phyloP scores from a whole-genome alignment of 2,329 filamentous ascomycete genomes.

The Pyrenophora seminiperda region DNA sequence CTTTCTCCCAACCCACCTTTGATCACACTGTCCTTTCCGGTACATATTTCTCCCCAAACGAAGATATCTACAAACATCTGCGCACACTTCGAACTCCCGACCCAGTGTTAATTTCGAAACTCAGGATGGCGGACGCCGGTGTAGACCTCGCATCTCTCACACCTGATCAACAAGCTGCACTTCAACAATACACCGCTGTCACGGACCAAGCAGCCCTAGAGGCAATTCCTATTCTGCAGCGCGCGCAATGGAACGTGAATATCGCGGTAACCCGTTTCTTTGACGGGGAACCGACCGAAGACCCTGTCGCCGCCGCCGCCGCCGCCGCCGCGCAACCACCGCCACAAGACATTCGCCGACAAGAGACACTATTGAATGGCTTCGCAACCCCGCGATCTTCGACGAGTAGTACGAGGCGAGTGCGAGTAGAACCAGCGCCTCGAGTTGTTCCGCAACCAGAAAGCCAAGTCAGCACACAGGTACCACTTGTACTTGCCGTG shows the following conservation, averaged over 20 bases:
- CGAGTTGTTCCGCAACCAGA: conserved; percentile 79
- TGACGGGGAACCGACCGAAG: conserved; percentile 85
- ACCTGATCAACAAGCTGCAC: conserved; percentile 76
- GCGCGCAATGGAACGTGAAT: conserved; percentile 96
- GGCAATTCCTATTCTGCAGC: conserved; percentile 76
- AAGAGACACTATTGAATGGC: conserved; percentile 71
- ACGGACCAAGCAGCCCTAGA: conserved; percentile 80
- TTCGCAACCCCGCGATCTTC: conserved; percentile 45
- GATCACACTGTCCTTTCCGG: conserved; percentile 27
- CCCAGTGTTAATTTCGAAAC: not conserved
- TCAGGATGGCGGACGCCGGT: conserved; percentile 46
- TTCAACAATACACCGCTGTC: conserved; percentile 86
- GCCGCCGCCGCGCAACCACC: conserved; percentile 69
- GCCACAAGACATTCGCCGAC: conserved; percentile 65
- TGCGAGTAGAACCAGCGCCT: conserved; percentile 70
- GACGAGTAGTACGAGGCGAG: conserved; percentile 34
- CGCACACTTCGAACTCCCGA: not conserved
- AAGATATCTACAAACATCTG: not conserved
- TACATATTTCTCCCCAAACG: not conserved
- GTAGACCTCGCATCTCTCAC: conserved; percentile 73
- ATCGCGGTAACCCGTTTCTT: conserved; percentile 98
- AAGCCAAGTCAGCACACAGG: conserved; percentile 67
- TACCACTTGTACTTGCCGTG: conserved; percentile 76
- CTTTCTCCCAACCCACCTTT: conserved; percentile 1
- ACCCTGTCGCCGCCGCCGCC: conserved; percentile 73